Conservation (phyloP, 2,329 filamentous ascomycete species). For the Pezicula rhizophila region DNA sequence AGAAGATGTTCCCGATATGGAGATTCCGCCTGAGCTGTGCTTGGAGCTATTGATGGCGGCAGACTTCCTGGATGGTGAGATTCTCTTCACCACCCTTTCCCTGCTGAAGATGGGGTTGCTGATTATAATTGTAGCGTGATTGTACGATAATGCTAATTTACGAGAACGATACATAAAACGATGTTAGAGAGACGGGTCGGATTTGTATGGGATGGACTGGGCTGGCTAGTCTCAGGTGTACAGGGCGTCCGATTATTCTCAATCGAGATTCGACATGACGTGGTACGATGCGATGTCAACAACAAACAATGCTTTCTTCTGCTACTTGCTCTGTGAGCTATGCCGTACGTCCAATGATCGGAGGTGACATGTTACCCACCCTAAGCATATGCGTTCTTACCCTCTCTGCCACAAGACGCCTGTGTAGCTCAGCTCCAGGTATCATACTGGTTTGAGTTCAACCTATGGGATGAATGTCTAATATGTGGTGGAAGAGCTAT, state of each 20-base stretch:
- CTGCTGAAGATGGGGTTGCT: no score
- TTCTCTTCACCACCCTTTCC: not conserved
- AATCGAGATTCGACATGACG: not conserved
- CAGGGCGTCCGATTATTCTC: no score
- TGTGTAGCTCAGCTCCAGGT: slow-evolving; percentile 20
- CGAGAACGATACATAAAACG: no score
- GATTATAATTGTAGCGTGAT: slow-evolving; percentile 7
- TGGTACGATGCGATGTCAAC: not conserved
- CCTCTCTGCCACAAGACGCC: slow-evolving; percentile 23
- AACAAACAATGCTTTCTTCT: not conserved
- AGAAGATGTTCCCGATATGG: slow-evolving; percentile 73
- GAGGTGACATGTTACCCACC: slow-evolving; percentile 1
- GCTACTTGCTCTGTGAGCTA: not conserved
- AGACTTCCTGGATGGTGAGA: slow-evolving; percentile 63
- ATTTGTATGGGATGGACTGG: no score
- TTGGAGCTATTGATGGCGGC: slow-evolving; percentile 72
- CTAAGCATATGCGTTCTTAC: slow-evolving; percentile 31
- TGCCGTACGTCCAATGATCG: not conserved
- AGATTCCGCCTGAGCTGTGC: slow-evolving; percentile 72
- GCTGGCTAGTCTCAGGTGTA: no score
- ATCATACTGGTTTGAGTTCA: no score
- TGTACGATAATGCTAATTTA: not conserved
- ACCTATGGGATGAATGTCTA: slow-evolving; percentile 1
- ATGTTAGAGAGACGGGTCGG: no score
- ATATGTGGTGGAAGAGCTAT: slow-evolving; percentile 1